Evolutionary conservation across 169 alveolate genomes (phyloP).

Genomic region (Plasmodium adleri): DNA sequence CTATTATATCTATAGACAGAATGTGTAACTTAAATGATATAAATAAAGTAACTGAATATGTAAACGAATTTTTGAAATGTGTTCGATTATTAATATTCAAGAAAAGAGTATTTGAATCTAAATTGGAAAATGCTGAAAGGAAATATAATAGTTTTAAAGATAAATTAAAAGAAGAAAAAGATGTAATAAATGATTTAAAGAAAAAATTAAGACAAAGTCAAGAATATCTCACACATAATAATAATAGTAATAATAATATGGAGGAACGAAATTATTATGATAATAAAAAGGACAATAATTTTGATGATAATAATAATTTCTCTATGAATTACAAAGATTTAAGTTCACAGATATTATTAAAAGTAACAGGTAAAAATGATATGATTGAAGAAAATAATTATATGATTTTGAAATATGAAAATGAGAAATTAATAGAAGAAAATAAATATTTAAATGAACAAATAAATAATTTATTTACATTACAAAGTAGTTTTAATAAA

Average conservation of each 20-base stretch:
- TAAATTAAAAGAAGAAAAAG: conserved; percentile 62
- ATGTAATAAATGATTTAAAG: conserved; percentile 54
- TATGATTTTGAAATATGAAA: conserved; percentile 40
- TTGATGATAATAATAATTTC: not conserved
- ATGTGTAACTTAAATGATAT: conserved; percentile 24
- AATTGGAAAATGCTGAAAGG: conserved; percentile 56
- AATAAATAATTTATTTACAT: conserved; percentile 19
- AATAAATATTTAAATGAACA: conserved; percentile 59
- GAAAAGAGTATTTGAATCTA: conserved; percentile 53
- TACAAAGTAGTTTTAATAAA: conserved; percentile 33
- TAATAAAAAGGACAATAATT: not conserved
- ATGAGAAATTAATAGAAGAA: conserved; percentile 63
- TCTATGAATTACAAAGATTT: conserved; percentile 39
- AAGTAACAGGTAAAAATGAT: conserved; percentile 9
- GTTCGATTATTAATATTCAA: conserved; percentile 39
- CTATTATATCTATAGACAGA: not conserved
- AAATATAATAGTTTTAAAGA: conserved; percentile 56
- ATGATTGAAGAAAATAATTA: conserved; percentile 24
- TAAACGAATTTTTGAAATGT: conserved; percentile 56
- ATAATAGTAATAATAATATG: not conserved
- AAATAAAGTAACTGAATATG: conserved; percentile 34
- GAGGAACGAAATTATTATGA: not conserved
- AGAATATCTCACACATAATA: conserved; percentile 5
- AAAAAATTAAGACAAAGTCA: conserved; percentile 65
- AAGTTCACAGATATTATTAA: conserved; percentile 19